Evolutionary conservation across 1,284 basidiomycete species (phyloP).

Genomic region (Tranzscheliella williamsii): DNA sequence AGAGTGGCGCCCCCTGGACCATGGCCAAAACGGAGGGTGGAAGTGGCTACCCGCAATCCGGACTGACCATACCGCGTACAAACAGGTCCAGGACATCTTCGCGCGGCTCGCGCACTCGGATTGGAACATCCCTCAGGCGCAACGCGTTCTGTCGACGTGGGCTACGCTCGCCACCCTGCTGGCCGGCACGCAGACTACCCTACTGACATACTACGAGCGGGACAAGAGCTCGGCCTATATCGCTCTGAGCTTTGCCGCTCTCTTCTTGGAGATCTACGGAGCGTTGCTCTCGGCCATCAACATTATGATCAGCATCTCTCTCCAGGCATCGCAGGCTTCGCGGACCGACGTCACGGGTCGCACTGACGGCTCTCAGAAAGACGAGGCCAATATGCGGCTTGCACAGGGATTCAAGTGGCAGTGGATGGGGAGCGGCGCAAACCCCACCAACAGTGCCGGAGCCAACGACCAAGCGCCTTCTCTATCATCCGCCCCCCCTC

Average conservation of each 20-base stretch:
- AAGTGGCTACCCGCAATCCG: not conserved
- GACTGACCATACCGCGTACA: not conserved
- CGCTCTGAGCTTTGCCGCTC: constrained; percentile 2
- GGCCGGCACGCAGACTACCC: constrained; percentile 4
- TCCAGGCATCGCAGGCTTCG: not conserved
- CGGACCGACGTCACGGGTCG: not conserved
- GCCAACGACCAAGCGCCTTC: not conserved
- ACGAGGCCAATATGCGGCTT: not conserved
- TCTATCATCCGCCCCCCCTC: not conserved
- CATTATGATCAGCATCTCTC: constrained; percentile 3
- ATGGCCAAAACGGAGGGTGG: not conserved
- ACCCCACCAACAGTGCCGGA: not conserved
- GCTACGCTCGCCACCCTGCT: constrained; percentile 11
- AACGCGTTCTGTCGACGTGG: constrained; percentile 9
- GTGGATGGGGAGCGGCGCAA: not conserved
- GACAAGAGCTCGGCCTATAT: not conserved
- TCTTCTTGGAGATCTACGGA: constrained; percentile 16
- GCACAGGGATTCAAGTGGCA: not conserved
- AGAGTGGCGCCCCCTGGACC: not conserved
- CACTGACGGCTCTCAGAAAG: not conserved
- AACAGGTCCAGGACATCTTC: constrained; percentile 1
- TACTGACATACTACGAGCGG: constrained; percentile 2
- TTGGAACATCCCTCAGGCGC: constrained; percentile 10
- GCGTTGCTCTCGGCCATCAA: constrained; percentile 3
- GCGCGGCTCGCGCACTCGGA: constrained; percentile 4